A percentile compares a stretch with the other conserved stretches of the same genome.
Conservation (phyloP, 1,284 basidiomycete species). For the Volvariella surrecta region DNA sequence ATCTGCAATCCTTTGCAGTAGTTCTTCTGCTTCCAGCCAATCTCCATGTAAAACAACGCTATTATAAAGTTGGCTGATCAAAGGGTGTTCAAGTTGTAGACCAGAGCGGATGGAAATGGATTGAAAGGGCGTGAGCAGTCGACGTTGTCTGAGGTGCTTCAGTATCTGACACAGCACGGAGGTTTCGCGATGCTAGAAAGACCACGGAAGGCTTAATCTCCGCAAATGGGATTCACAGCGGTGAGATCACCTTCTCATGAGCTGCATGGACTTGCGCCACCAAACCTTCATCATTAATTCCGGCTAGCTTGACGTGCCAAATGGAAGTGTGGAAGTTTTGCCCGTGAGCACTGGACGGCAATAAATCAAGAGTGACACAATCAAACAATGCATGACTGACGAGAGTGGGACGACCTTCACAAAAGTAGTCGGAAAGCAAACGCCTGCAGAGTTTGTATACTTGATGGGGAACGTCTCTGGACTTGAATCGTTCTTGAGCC, state of each 20-base stretch:
- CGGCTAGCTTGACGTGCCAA: conserved; percentile 60
- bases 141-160: conserved; percentile 73
- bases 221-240: conserved; percentile 1
- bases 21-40: conserved; percentile 51
- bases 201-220: conserved; percentile 7
- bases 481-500: conserved; percentile 54
- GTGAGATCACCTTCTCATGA: conserved; percentile 52
- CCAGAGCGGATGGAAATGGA: conserved; percentile 50
- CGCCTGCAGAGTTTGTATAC: conserved; percentile 42
- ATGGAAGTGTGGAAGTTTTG: conserved; percentile 70
- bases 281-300: conserved; percentile 43
- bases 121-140: conserved; percentile 60
- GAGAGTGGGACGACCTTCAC: conserved; percentile 68
- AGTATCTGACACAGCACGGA: conserved; percentile 60
- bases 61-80: conserved; percentile 59
- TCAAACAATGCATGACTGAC: conserved; percentile 35
- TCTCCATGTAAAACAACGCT: conserved; percentile 59
- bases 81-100: conserved; percentile 61
- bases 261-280: conserved; percentile 41
- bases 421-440: conserved; percentile 54
- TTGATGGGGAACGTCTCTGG: conserved; percentile 57
- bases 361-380: too few species aligned
- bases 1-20: conserved; percentile 40
- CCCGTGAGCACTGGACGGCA: conserved; percentile 63
- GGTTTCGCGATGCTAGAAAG: conserved; percentile 53